phyloP scores from a whole-genome alignment of 148 eudicot species.

The Silene conica region DNA sequence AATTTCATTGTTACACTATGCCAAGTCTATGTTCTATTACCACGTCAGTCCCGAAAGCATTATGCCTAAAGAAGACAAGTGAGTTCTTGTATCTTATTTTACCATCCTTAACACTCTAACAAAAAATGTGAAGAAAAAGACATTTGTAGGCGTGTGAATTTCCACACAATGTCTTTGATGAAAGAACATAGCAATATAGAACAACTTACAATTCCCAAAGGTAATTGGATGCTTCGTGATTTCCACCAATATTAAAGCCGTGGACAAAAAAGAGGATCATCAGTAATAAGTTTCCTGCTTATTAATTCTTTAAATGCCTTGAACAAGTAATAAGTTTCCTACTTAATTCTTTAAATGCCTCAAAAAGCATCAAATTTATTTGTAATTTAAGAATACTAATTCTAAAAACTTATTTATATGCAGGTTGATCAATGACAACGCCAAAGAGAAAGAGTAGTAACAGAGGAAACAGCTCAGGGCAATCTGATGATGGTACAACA shows the following conservation, averaged over 20 bases:
- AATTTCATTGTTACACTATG: background rate
- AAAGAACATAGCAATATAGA: background rate
- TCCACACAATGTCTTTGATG: background rate
- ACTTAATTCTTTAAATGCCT: no score
- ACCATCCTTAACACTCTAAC: background rate
- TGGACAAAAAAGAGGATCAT: no score
- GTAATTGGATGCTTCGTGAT: constrained; percentile 96
- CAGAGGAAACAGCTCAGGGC: no score
- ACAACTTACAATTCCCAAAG: constrained; percentile 93
- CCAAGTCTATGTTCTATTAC: constrained; percentile 4
- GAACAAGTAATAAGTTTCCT: no score
- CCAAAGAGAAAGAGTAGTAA: no score
- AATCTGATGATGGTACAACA: no score
- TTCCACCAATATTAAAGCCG: constrained; percentile 98
- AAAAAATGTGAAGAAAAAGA: background rate
- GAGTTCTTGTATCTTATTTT: background rate
- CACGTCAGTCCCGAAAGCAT: background rate
- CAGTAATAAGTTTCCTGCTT: no score
- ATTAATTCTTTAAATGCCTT: no score
- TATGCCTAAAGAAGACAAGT: background rate
- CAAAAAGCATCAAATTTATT: no score
- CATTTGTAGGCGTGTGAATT: background rate
- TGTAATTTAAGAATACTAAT: no score
- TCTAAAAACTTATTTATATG: no score
- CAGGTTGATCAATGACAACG: no score